Evolutionary conservation across 768 basidiomycete species (phyloP), one percentile per base, ranked within the genome.

Genomic region (Obba rivulosa): DNA sequence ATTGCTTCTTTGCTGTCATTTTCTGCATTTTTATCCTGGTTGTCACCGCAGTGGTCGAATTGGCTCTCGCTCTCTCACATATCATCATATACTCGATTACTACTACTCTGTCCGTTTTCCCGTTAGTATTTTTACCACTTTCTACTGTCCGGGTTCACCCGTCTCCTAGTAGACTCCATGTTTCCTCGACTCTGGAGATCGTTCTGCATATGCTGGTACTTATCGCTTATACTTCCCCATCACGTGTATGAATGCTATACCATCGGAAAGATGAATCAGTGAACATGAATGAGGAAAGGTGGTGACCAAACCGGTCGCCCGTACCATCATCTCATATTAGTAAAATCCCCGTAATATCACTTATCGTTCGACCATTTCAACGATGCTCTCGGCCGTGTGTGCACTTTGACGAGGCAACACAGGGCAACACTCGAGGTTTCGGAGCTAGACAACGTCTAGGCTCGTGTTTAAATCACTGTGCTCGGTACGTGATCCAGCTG

Each of bases 241-340:
- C 50, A 53, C 44, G 42, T 57, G 57, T 57, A 57, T 43, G 50
- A 57, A 48, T 52, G 54, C 48, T 57, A 57, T 54, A 54, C 56
- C 56, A 53, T 43, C 31, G 39, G 48, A 34, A n/a, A 49, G 41
- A 7, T 36, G 28, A 31, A 7, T 31, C 7, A 13, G 13, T 31
- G 28, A 5, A 47, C 47, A 48, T 34, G 46, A 38, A 45, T 43
- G n/a, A n/a, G n/a, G n/a, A n/a, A n/a, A n/a, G n/a, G n/a, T n/a
- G n/a, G n/a, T n/a, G n/a, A n/a, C n/a, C n/a, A n/a, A n/a, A n/a
- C n/a, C n/a, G n/a, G n/a, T n/a, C n/a, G n/a, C n/a, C n/a, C n/a
- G n/a, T n/a, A n/a, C n/a, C n/a, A n/a, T n/a, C n/a, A n/a, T n/a
- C n/a, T n/a, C n/a, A n/a, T n/a, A n/a, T n/a, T n/a, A n/a, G n/a